Percentiles rank a stretch among this genome's conserved stretches.
These are phyloP conservation scores for Globisporangium paroecandrum DNA, from an alignment of 352 stramenopile genomes.

Conservation along the genomic window DNA sequence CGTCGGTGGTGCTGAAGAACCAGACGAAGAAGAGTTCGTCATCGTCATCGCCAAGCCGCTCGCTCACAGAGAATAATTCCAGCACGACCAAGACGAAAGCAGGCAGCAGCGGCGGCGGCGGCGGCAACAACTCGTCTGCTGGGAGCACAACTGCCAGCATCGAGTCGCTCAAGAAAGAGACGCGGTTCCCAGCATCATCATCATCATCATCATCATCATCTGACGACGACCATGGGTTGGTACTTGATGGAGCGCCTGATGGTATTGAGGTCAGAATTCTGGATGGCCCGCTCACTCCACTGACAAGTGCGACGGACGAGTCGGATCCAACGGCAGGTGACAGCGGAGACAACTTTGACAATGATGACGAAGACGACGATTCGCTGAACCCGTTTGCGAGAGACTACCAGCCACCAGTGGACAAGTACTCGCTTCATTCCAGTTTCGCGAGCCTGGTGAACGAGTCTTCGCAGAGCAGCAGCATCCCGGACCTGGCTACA, in stretches of 20 bases:
- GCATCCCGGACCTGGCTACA: conserved; percentile 12
- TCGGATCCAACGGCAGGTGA: conserved; percentile 3
- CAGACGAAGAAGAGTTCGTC: conserved; percentile 13
- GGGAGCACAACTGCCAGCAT: conserved; percentile 2
- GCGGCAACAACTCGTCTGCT: not conserved
- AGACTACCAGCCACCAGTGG: conserved; percentile 38
- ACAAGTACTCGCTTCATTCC: conserved; percentile 27
- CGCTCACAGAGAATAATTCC: not conserved
- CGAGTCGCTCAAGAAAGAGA: conserved; percentile 5
- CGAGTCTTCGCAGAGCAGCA: conserved; percentile 16
- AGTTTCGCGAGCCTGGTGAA: conserved; percentile 28
- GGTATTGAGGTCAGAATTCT: not conserved
- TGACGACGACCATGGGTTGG: not conserved
- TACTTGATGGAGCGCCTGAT: not conserved
- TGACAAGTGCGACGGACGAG: conserved; percentile 4
- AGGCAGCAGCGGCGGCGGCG: not conserved
- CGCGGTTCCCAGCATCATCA: not conserved
- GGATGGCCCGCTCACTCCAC: not conserved
- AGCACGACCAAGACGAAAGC: not conserved
- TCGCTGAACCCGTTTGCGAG: conserved; percentile 64
- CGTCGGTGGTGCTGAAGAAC: conserved; percentile 65
- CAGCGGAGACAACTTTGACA: not conserved
- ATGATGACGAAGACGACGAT: conserved; percentile 45
- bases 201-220: too few relatives aligned
- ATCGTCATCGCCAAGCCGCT: conserved; percentile 17